Percentiles rank a stretch among this genome's conserved stretches.
phyloP scores from a whole-genome alignment of 2,329 filamentous ascomycete species.

The Ceratocystis cubensis region DNA sequence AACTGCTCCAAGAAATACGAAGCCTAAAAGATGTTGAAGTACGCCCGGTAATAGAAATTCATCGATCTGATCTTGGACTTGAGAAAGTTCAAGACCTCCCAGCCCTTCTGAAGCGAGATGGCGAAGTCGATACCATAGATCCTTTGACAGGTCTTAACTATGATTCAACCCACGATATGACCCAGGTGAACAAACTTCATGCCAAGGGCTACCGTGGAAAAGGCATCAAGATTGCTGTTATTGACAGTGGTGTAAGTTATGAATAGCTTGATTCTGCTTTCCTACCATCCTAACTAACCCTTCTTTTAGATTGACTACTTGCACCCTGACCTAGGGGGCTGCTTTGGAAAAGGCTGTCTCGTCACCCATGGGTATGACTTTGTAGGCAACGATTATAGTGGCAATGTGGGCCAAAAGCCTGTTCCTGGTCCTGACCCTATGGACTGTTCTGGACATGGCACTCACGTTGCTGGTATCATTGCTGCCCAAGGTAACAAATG shows the following conservation, averaged over 20 bases:
- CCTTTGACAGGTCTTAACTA: conserved; percentile 17
- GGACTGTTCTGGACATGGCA: conserved; percentile 47
- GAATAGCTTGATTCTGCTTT: background rate
- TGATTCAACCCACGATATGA: conserved; percentile 43
- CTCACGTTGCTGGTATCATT: conserved; percentile 50
- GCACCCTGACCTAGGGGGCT: conserved; percentile 51
- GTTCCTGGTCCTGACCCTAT: conserved; percentile 40
- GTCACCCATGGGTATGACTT: conserved; percentile 47
- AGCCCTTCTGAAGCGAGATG: background rate
- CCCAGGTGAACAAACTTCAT: conserved; percentile 42
- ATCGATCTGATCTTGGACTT: conserved; percentile 34
- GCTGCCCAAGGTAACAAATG: conserved; percentile 43
- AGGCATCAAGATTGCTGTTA: conserved; percentile 41
- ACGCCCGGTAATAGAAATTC: conserved; percentile 37
- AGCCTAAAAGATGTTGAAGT: conserved; percentile 36
- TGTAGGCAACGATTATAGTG: conserved; percentile 43
- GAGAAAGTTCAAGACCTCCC: background rate
- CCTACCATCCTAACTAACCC: background rate
- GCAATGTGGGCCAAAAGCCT: conserved; percentile 25
- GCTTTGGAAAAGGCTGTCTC: conserved; percentile 47
- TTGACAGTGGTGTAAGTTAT: conserved; percentile 41
- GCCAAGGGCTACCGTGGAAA: conserved; percentile 37
- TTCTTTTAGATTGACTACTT: conserved; percentile 42
- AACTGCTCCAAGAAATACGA: conserved; percentile 32
- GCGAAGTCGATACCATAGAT: background rate